Conservation (phyloP, 139 green algal species). For the Chlorella sp. region DNA sequence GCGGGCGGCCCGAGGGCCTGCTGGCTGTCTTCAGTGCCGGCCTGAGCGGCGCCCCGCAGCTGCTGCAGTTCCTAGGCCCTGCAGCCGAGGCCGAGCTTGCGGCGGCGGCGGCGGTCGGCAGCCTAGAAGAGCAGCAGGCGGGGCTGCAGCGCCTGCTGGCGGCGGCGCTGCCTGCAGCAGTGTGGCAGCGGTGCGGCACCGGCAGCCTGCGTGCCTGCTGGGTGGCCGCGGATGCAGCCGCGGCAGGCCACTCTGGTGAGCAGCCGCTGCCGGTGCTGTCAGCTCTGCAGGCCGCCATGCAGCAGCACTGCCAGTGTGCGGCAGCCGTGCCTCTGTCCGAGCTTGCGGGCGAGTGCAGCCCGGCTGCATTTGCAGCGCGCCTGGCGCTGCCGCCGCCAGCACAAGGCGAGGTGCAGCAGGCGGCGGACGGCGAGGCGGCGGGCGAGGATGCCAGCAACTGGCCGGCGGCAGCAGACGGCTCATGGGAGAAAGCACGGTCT, state of each 20-base stretch:
- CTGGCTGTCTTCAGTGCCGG: neutral
- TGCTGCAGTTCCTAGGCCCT: conserved; percentile 3
- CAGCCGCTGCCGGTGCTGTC: conserved; percentile 2
- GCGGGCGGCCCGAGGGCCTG: neutral
- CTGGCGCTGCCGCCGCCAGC: neutral
- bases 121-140: neutral
- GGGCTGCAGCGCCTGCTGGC: neutral
- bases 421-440: neutral
- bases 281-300: conserved; percentile 1
- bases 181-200: conserved; percentile 19
- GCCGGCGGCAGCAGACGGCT: neutral
- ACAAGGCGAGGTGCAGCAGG: neutral
- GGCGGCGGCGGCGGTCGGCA: no score
- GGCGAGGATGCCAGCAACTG: neutral
- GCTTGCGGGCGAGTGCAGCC: neutral
- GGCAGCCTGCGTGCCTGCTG: conserved; percentile 12
- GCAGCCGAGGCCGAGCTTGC: neutral
- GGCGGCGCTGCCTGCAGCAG: neutral
- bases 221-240: neutral
- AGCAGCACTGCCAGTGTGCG: neutral
- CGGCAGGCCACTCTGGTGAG: neutral
- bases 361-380: neutral
- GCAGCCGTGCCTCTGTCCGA: neutral
- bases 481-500: neutral
- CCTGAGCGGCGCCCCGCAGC: neutral